Conservation (phyloP, 768 basidiomycete species). For the Amanita polypyramis region DNA sequence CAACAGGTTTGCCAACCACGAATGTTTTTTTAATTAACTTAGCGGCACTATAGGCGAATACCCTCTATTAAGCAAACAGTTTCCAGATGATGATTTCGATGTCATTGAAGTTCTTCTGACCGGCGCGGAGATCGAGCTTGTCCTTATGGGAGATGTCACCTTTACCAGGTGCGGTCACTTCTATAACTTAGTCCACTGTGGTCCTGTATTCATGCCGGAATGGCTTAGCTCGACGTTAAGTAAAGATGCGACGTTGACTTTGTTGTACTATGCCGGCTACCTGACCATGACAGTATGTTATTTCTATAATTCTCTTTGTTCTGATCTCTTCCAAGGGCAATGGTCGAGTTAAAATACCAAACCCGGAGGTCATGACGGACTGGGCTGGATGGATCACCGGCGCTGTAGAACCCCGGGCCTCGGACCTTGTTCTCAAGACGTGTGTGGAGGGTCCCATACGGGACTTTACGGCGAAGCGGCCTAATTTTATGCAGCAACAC, state of each 20-base stretch:
- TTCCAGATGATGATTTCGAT: constrained; percentile 7
- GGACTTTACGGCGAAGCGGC: constrained; percentile 8
- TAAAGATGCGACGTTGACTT: constrained; percentile 10
- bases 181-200: constrained; percentile 10
- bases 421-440: constrained; percentile 8
- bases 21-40: constrained; percentile 3
- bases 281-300: constrained; percentile 11
- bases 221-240: constrained; percentile 5
- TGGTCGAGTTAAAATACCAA: constrained; percentile 9
- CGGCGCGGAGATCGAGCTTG: constrained; percentile 8
- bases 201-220: constrained; percentile 8
- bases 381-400: constrained; percentile 10
- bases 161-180: constrained; percentile 7
- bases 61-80: constrained; percentile 10
- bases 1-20: constrained; percentile 9
- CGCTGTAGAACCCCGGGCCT: constrained; percentile 2
- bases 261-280: constrained; percentile 12
- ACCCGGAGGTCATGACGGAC: constrained; percentile 9
- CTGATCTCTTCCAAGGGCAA: constrained; percentile 9
- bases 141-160: constrained; percentile 8
- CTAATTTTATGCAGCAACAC: constrained; percentile 9
- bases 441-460: constrained; percentile 9
- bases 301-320: constrained; percentile 9
- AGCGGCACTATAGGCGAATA: constrained; percentile 8
- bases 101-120: constrained; percentile 9